phyloP scores from a whole-genome alignment of 805 yeast genomes.

The Hanseniaspora nectarophila region DNA sequence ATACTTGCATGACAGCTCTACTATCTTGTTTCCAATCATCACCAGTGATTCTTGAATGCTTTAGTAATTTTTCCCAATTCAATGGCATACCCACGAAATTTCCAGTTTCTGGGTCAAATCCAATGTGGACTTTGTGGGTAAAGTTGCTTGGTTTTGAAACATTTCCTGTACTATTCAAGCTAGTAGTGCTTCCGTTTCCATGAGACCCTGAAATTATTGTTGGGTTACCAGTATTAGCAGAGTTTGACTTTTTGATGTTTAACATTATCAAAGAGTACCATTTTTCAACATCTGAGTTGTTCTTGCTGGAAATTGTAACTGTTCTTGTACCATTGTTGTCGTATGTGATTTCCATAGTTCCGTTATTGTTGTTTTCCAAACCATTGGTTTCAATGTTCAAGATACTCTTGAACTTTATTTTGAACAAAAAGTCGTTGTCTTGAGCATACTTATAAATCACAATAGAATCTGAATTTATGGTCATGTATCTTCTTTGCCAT shows the following conservation, averaged over 20 bases:
- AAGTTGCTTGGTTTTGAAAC: conserved; percentile 91
- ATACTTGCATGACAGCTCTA: conserved; percentile 84
- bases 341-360: conserved; percentile 5
- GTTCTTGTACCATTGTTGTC: conserved; percentile 8
- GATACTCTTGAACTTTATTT: conserved; percentile 48
- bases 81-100: conserved; percentile 87
- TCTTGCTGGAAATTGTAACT: conserved; percentile 7
- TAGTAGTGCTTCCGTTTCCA: conserved; percentile 21
- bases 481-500: conserved; percentile 80
- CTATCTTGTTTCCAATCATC: conserved; percentile 91
- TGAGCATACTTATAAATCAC: conserved; percentile 56
- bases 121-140: conserved; percentile 85
- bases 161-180: conserved; percentile 28
- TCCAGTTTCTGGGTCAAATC: conserved; percentile 73
- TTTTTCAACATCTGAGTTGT: background rate
- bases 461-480: conserved; percentile 58
- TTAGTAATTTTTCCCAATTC: conserved; percentile 78
- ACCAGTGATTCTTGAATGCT: conserved; percentile 78
- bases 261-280: conserved; percentile 1
- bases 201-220: background rate
- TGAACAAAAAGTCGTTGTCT: conserved; percentile 36
- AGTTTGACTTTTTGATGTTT: background rate
- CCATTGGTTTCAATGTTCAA: conserved; percentile 56
- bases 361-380: conserved; percentile 21
- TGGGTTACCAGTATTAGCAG: background rate